Evolutionary conservation across 1,139 yeast genomes (phyloP).

Genomic region (Williopsis jadinii): DNA sequence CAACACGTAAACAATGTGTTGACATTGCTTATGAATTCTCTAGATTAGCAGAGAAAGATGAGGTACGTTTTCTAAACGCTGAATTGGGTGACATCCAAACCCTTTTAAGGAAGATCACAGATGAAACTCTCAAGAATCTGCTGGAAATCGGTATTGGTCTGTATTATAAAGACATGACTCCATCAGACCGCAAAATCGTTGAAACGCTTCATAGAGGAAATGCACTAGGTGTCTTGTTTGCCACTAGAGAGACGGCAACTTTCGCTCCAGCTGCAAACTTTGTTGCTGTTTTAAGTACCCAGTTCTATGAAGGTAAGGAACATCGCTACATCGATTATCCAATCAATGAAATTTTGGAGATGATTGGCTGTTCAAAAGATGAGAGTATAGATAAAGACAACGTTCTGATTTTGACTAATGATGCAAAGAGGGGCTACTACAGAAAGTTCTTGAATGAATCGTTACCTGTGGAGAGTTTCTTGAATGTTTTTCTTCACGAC

Average conservation of each 20-base stretch:
- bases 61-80: constrained; percentile 27
- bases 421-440: constrained; percentile 55
- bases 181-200: constrained; percentile 46
- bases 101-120: constrained; percentile 39
- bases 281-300: constrained; percentile 68
- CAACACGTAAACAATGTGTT: constrained; percentile 48
- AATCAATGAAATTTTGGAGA: constrained; percentile 57
- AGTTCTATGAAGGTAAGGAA: constrained; percentile 65
- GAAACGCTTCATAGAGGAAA: constrained; percentile 44
- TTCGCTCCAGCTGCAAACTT: constrained; percentile 45
- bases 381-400: constrained; percentile 26
- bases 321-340: constrained; percentile 66
- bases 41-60: constrained; percentile 30
- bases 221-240: constrained; percentile 46
- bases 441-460: constrained; percentile 67
- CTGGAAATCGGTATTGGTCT: constrained; percentile 64
- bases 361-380: constrained; percentile 57
- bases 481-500: constrained; percentile 55
- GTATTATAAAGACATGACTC: constrained; percentile 52
- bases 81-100: constrained; percentile 35
- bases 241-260: constrained; percentile 48
- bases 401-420: constrained; percentile 52
- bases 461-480: constrained; percentile 76
- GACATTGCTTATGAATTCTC: constrained; percentile 44
- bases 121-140: constrained; percentile 36